Percentiles rank a stretch among this genome's conserved stretches.
Conservation (phyloP, 2,329 filamentous ascomycete genomes). For the Colletotrichum sansevieriae region DNA sequence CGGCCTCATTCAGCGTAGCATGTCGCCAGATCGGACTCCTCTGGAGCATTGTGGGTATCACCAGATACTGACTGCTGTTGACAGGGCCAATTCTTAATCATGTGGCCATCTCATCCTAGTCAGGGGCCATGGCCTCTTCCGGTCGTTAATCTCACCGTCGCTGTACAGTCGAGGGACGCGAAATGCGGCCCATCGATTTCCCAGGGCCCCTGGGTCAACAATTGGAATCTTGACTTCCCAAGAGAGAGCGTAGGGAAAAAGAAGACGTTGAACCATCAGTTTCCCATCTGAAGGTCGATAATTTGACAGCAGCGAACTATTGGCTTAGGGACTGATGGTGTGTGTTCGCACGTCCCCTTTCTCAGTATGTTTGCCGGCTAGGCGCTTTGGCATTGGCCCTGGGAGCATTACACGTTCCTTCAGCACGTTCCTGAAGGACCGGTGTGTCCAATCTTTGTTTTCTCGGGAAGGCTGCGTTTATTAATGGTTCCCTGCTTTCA, state of each 20-base stretch:
- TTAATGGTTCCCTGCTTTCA: slow-evolving; percentile 15
- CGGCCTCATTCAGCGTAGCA: slow-evolving; percentile 2
- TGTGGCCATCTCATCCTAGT: slow-evolving; percentile 34
- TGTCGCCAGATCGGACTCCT: slow-evolving; percentile 7
- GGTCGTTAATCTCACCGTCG: slow-evolving; percentile 40
- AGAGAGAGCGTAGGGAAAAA: slow-evolving; percentile 1
- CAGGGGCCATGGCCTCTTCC: slow-evolving; percentile 24
- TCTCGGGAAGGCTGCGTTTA: slow-evolving; percentile 13
- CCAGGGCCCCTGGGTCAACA: slow-evolving; percentile 1
- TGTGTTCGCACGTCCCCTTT: slow-evolving; percentile 27
- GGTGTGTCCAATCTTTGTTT: slow-evolving; percentile 22
- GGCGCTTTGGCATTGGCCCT: slow-evolving; percentile 16
- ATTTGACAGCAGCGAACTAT: slow-evolving; percentile 33
- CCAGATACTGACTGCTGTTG: slow-evolving; percentile 14
- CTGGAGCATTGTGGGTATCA: slow-evolving; percentile 24
- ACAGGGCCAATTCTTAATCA: slow-evolving; percentile 34
- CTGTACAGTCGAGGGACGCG: slow-evolving; percentile 39
- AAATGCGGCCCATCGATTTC: slow-evolving; percentile 25
- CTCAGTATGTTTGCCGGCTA: slow-evolving; percentile 24
- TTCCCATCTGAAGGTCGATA: neutral
- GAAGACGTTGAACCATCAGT: slow-evolving; percentile 13
- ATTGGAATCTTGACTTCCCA: slow-evolving; percentile 14
- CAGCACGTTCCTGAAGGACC: neutral
- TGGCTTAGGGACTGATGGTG: slow-evolving; percentile 14
- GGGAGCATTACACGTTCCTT: neutral